phyloP scores from a whole-genome alignment of 352 stramenopile species.

The Phytophthora sansomeana region DNA sequence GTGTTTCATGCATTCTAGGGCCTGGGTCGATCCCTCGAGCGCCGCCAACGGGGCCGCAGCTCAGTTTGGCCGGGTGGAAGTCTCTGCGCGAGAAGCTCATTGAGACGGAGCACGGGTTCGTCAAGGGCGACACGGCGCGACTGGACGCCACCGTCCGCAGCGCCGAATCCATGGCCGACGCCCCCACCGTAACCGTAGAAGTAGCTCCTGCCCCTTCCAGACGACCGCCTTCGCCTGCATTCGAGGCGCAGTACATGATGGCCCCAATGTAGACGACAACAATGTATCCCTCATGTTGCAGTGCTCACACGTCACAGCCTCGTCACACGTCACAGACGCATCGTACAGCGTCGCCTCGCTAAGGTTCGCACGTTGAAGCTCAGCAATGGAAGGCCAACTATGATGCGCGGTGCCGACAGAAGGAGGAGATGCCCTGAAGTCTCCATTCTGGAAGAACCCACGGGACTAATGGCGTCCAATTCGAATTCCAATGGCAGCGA shows the following conservation, averaged over 20 bases:
- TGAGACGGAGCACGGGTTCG: constrained; percentile 38
- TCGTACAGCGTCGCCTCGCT: background rate
- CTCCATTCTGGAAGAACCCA: constrained; percentile 12
- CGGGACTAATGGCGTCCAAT: constrained; percentile 7
- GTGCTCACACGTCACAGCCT: constrained; percentile 25
- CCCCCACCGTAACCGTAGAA: constrained; percentile 20
- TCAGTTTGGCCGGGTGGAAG: constrained; percentile 57
- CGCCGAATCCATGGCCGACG: constrained; percentile 12
- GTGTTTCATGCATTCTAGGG: constrained; percentile 3
- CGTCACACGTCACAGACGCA: no score
- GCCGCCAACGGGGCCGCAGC: constrained; percentile 30
- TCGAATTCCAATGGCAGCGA: constrained; percentile 12
- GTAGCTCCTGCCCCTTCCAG: background rate
- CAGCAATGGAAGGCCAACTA: constrained; percentile 2
- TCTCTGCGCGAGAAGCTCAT: constrained; percentile 66
- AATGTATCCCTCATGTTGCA: background rate
- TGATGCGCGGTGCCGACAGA: constrained; percentile 27
- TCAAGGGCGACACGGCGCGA: constrained; percentile 17
- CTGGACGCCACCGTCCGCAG: constrained; percentile 20
- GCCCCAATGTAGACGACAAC: constrained; percentile 17
- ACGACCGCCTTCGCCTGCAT: background rate
- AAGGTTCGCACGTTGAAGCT: constrained; percentile 30
- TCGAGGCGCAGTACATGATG: constrained; percentile 26
- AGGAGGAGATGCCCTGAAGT: no score
- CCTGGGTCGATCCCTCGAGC: constrained; percentile 3